Evolutionary conservation across 768 basidiomycete genomes (phyloP).

Genomic region (Leucocoprinus leucothites): DNA sequence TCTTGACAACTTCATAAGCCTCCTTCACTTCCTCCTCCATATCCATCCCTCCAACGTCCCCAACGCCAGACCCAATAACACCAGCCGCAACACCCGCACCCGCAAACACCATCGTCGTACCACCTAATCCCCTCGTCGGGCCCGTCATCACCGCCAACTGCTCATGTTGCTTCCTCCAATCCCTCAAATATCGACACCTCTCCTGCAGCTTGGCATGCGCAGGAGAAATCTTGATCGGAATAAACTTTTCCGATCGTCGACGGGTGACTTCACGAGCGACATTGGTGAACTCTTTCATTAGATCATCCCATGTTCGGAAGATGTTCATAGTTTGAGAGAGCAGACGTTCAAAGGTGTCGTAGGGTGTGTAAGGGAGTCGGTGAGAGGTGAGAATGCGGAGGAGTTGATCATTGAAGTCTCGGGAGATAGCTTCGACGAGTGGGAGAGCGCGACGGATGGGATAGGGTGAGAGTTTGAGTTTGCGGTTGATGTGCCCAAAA

Average conservation of each 20-base stretch:
- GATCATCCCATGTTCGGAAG: constrained; percentile 86
- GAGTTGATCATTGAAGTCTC: constrained; percentile 95
- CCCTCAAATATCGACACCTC: constrained; percentile 77
- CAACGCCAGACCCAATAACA: constrained; percentile 71
- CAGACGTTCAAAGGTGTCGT: constrained; percentile 89
- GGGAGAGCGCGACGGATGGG: constrained; percentile 95
- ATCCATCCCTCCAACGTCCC: constrained; percentile 44
- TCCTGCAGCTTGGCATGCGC: constrained; percentile 93
- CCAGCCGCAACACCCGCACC: constrained; percentile 91
- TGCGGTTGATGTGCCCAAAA: constrained; percentile 93
- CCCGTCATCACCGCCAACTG: constrained; percentile 97
- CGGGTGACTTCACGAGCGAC: constrained; percentile 91
- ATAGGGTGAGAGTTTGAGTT: constrained; percentile 93
- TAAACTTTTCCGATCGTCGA: constrained; percentile 88
- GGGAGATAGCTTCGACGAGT: constrained; percentile 96
- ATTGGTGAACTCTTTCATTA: constrained; percentile 89
- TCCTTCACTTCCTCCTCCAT: constrained; percentile 98
- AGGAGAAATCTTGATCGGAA: constrained; percentile 91
- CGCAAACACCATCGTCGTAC: constrained; percentile 82
- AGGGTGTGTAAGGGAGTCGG: constrained; percentile 89
- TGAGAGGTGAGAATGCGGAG: constrained; percentile 88
- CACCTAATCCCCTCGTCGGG: constrained; percentile 81
- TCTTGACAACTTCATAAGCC: constrained; percentile 96
- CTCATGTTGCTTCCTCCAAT: constrained; percentile 96
- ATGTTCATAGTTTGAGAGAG: constrained; percentile 73